Evolutionary conservation across 257 asterid species (phyloP).

Genomic region (Jacaranda mimosifolia): DNA sequence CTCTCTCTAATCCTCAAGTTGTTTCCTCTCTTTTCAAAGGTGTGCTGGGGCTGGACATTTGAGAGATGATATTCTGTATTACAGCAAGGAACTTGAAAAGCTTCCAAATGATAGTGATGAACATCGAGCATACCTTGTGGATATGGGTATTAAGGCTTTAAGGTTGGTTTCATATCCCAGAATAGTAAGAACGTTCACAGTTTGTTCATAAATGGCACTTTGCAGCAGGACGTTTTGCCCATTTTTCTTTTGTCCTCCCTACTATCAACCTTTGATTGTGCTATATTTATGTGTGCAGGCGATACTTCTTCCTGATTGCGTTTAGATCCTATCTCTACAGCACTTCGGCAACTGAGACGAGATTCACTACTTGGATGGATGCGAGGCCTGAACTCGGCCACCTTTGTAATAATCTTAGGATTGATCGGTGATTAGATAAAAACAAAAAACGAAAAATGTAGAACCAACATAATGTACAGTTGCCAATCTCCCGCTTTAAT

Average conservation of each 20-base stretch:
- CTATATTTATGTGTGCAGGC: slow-evolving; percentile 60
- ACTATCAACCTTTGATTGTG: background rate
- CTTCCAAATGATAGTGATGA: slow-evolving; percentile 67
- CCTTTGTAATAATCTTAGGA: slow-evolving; percentile 86
- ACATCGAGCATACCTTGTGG: slow-evolving; percentile 76
- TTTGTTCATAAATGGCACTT: background rate
- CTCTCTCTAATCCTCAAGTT: slow-evolving; percentile 19
- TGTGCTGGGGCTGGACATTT: slow-evolving; percentile 98
- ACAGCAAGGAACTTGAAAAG: slow-evolving; percentile 75
- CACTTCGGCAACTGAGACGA: slow-evolving; percentile 63
- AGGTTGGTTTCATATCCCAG: slow-evolving; percentile 60
- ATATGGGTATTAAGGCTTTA: slow-evolving; percentile 90
- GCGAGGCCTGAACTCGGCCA: slow-evolving; percentile 98
- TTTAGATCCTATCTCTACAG: slow-evolving; percentile 91
- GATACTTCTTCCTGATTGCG: slow-evolving; percentile 89
- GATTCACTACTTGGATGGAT: slow-evolving; percentile 80
- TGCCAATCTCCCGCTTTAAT: background rate
- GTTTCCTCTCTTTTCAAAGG: slow-evolving; percentile 49
- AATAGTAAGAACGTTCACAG: background rate
- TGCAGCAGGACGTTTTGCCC: background rate
- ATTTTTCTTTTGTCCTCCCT: background rate
- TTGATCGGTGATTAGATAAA: slow-evolving; percentile 51
- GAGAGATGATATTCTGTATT: slow-evolving; percentile 81
- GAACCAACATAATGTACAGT: background rate
- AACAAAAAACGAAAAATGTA: background rate